Conservation (phyloP, 495 filamentous ascomycete species). For the Daldinia caldariorum region DNA sequence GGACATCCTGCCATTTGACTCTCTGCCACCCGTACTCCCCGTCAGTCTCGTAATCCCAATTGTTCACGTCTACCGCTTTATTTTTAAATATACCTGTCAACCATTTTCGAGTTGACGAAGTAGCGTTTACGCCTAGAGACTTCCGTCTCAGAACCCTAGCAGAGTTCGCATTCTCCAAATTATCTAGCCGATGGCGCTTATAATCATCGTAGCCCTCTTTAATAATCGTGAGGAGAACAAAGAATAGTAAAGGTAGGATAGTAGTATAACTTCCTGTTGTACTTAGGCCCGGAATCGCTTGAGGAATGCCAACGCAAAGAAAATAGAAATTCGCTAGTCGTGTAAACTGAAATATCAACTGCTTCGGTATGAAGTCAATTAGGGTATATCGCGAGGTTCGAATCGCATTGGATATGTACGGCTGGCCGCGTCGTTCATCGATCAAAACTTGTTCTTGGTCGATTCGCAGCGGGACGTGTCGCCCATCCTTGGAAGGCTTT, state of each 20-base stretch:
- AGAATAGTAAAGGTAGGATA: constrained; percentile 81
- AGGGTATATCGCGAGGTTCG: constrained; percentile 85
- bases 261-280: constrained; percentile 92
- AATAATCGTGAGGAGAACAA: constrained; percentile 85
- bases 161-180: constrained; percentile 80
- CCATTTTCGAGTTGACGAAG: constrained; percentile 33
- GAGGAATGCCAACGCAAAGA: constrained; percentile 83
- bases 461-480: constrained; percentile 73
- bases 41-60: constrained; percentile 36
- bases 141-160: constrained; percentile 63
- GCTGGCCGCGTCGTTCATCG: constrained; percentile 79
- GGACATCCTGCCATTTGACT: constrained; percentile 80
- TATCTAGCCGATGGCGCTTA: constrained; percentile 83
- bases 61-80: constrained; percentile 5
- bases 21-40: constrained; percentile 63
- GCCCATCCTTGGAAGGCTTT: constrained; percentile 55
- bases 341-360: constrained; percentile 88
- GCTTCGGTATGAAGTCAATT: constrained; percentile 88
- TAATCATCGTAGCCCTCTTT: constrained; percentile 94
- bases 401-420: constrained; percentile 81
- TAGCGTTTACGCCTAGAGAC: neutral
- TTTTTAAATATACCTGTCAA: constrained; percentile 20
- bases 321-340: constrained; percentile 94
- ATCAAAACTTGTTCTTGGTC: constrained; percentile 63
- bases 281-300: constrained; percentile 87